A percentile compares a stretch with the other conserved stretches of the same genome.
phyloP scores from a whole-genome alignment of 345 rosid genomes.

The Arabis alpina region DNA sequence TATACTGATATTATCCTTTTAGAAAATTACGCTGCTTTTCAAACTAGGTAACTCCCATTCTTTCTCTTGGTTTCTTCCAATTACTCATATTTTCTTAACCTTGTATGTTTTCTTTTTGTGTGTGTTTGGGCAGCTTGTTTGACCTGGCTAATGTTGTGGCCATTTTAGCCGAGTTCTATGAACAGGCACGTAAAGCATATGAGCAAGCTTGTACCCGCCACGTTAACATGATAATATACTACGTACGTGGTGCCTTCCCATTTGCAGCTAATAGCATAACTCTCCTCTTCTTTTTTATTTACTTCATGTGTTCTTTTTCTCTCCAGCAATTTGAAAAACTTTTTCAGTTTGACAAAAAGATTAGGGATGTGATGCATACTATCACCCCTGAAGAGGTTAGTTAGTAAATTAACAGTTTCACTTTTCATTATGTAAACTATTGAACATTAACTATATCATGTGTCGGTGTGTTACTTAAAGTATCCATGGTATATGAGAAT shows the following conservation, averaged over 20 bases:
- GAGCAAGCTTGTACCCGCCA: slow-evolving; percentile 90
- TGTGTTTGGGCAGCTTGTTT: slow-evolving; percentile 63
- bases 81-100: slow-evolving; percentile 5
- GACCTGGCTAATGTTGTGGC: slow-evolving; percentile 87
- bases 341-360: slow-evolving; percentile 77
- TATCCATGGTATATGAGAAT: too few relatives aligned
- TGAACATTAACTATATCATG: too few relatives aligned
- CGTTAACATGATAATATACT: slow-evolving; percentile 83
- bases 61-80: slow-evolving; percentile 1
- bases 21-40: slow-evolving; percentile 93
- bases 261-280: neutral
- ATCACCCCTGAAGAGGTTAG: slow-evolving; percentile 88
- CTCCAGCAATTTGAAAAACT: slow-evolving; percentile 85
- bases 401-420: neutral
- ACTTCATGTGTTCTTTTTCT: slow-evolving; percentile 3
- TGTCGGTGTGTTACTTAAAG: neutral
- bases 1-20: slow-evolving; percentile 78
- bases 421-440: neutral
- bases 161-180: slow-evolving; percentile 83
- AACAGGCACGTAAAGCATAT: slow-evolving; percentile 90
- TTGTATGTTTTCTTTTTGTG: slow-evolving; percentile 37
- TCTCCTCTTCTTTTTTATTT: neutral
- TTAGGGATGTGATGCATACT: slow-evolving; percentile 84
- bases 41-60: slow-evolving; percentile 61
- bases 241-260: slow-evolving; percentile 51